These are phyloP conservation scores for Pythium dissotocum DNA, from an alignment of 352 stramenopile genomes.

Conservation along the genomic window DNA sequence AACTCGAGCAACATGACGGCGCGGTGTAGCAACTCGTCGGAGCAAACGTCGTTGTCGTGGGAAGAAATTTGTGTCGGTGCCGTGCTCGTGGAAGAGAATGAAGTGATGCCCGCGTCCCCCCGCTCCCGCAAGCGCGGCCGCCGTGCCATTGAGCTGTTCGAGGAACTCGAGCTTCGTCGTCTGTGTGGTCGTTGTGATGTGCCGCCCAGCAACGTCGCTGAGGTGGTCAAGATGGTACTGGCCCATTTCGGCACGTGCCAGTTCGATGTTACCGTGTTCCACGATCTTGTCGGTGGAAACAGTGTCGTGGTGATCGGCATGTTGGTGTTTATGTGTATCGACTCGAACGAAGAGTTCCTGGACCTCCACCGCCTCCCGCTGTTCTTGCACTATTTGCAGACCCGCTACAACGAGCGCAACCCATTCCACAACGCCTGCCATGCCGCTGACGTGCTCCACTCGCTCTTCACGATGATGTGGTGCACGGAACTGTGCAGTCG, in stretches of 20 bases:
- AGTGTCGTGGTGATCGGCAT: conserved; percentile 69
- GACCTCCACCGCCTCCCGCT: conserved; percentile 49
- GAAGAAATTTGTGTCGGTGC: conserved; percentile 33
- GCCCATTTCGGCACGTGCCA: conserved; percentile 61
- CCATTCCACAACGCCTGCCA: conserved; percentile 86
- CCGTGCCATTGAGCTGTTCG: conserved; percentile 43
- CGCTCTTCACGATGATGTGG: conserved; percentile 71
- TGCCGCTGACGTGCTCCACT: conserved; percentile 77
- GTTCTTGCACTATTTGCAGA: conserved; percentile 67
- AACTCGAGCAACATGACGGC: conserved; percentile 5
- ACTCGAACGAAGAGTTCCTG: conserved; percentile 50
- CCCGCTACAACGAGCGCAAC: conserved; percentile 60
- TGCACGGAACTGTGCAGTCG: conserved; percentile 52
- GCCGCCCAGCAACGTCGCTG: conserved; percentile 37
- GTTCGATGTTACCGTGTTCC: conserved; percentile 70
- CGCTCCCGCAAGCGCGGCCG: conserved; percentile 53
- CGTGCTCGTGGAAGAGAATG: conserved; percentile 39
- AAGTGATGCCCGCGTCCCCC: conserved; percentile 42
- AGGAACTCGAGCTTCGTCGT: conserved; percentile 47
- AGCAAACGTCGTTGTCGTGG: conserved; percentile 26
- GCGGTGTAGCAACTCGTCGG: conserved; percentile 23
- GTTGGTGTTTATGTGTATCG: conserved; percentile 71
- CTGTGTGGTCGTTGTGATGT: conserved; percentile 55
- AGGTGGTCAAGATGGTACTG: conserved; percentile 53
- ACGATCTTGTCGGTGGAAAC: conserved; percentile 62